Conservation (phyloP, 805 yeast species). For the Maudiozyma serrabonitensis region DNA sequence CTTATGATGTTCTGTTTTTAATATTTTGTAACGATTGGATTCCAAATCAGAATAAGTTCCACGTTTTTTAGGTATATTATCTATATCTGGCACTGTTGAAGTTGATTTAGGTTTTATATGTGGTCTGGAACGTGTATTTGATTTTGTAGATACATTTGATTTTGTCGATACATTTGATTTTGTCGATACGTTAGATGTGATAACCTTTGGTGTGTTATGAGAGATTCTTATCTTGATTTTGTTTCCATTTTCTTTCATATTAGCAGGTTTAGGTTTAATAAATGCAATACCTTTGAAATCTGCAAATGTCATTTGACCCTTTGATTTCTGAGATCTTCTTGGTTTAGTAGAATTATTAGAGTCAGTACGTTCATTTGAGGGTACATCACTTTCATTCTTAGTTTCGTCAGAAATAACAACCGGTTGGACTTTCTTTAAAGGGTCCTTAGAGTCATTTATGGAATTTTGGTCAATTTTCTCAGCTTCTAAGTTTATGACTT, state of each 20-base stretch:
- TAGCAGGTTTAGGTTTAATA: conserved; percentile 5
- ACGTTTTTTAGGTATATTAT: conserved; percentile 3
- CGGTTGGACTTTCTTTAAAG: too few species aligned
- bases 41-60: neutral
- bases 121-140: neutral
- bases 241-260: neutral
- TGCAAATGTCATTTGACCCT: conserved; percentile 22
- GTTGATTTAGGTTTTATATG: neutral
- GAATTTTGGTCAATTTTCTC: too few species aligned
- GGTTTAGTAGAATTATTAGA: neutral
- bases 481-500: too few species aligned
- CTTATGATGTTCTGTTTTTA: neutral
- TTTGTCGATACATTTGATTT: neutral
- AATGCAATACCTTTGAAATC: conserved; percentile 21
- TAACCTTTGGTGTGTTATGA: neutral
- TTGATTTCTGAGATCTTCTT: conserved; percentile 5
- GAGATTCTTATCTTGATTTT: neutral
- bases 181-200: neutral
- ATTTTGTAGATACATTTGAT: neutral
- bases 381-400: too few species aligned
- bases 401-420: too few species aligned
- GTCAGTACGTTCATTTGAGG: too few species aligned
- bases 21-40: neutral
- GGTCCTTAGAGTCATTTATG: too few species aligned
- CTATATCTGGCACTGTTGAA: conserved; percentile 1